A percentile compares a stretch with the other conserved stretches of the same genome.
phyloP scores from a whole-genome alignment of 2,329 filamentous ascomycete species.

The Monosporascus cannonballus region DNA sequence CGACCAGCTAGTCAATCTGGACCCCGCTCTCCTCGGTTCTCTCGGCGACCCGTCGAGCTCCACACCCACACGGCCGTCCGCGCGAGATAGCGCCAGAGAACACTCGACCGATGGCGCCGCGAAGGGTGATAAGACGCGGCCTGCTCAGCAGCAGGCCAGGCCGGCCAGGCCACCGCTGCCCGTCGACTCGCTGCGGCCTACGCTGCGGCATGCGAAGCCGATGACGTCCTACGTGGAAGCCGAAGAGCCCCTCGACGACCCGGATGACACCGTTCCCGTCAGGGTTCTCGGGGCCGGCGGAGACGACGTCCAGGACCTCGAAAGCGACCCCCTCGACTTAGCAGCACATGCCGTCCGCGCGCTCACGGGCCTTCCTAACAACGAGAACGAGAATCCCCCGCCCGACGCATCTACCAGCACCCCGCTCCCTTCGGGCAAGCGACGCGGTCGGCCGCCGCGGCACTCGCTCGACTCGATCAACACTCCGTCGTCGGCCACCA shows the following conservation, averaged over 20 bases:
- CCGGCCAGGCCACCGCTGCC: slow-evolving; percentile 21
- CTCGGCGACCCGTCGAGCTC: slow-evolving; percentile 15
- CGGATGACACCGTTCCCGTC: slow-evolving; percentile 30
- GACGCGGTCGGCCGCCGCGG: slow-evolving; percentile 23
- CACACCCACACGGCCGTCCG: slow-evolving; percentile 15
- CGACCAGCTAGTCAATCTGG: slow-evolving; percentile 39
- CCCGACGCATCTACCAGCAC: slow-evolving; percentile 6
- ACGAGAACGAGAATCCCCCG: slow-evolving; percentile 2
- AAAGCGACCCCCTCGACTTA: slow-evolving; percentile 32
- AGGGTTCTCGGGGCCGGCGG: slow-evolving; percentile 9
- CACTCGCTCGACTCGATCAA: background rate
- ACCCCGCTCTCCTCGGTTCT: slow-evolving; percentile 44
- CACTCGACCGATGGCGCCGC: slow-evolving; percentile 6
- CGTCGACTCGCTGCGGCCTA: slow-evolving; percentile 39
- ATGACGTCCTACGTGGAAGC: slow-evolving; percentile 44
- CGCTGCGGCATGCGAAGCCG: slow-evolving; percentile 47
- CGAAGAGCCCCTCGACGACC: slow-evolving; percentile 40
- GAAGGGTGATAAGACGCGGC: slow-evolving; percentile 13
- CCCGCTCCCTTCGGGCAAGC: slow-evolving; percentile 18
- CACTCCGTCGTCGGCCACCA: background rate
- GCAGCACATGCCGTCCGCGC: slow-evolving; percentile 31
- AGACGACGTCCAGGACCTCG: slow-evolving; percentile 1
- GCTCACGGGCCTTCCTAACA: slow-evolving; percentile 16
- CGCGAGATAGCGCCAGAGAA: slow-evolving; percentile 6
- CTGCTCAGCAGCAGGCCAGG: slow-evolving; percentile 7